Evolutionary conservation across 2,329 filamentous ascomycete species (phyloP).

Genomic region (Aspergillus hortae): DNA sequence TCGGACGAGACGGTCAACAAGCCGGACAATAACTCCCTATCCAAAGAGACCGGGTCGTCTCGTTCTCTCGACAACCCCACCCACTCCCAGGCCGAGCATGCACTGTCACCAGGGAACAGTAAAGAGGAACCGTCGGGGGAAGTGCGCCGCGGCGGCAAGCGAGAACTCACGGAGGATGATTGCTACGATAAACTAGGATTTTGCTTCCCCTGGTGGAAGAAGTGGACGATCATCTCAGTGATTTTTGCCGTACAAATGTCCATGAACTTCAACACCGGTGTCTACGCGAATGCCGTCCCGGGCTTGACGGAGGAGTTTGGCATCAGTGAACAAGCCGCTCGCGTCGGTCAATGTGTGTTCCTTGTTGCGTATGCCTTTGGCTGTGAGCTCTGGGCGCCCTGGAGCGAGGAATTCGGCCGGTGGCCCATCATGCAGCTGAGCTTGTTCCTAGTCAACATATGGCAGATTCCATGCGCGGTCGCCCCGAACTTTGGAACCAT

Average conservation of each 20-base stretch:
- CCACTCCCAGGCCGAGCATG: neutral
- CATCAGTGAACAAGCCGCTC: conserved; percentile 65
- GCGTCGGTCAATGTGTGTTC: conserved; percentile 72
- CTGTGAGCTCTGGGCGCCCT: conserved; percentile 83
- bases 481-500: conserved; percentile 69
- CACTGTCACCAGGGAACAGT: neutral
- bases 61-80: neutral
- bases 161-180: conserved; percentile 50
- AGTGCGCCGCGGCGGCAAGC: conserved; percentile 11
- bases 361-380: conserved; percentile 77
- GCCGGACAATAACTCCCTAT: neutral
- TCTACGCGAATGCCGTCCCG: conserved; percentile 66
- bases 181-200: conserved; percentile 63
- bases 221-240: conserved; percentile 68
- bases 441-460: conserved; percentile 72
- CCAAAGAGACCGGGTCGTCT: neutral
- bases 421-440: conserved; percentile 70
- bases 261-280: conserved; percentile 75
- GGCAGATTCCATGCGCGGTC: conserved; percentile 67
- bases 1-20: neutral
- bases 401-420: conserved; percentile 79
- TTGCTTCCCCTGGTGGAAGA: conserved; percentile 55
- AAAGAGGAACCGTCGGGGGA: neutral
- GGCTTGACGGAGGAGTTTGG: conserved; percentile 66
- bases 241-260: conserved; percentile 71